These are phyloP conservation scores for Massospora cicadina DNA, from an alignment of 371 early-diverging fungal species.

Conservation along the genomic window DNA sequence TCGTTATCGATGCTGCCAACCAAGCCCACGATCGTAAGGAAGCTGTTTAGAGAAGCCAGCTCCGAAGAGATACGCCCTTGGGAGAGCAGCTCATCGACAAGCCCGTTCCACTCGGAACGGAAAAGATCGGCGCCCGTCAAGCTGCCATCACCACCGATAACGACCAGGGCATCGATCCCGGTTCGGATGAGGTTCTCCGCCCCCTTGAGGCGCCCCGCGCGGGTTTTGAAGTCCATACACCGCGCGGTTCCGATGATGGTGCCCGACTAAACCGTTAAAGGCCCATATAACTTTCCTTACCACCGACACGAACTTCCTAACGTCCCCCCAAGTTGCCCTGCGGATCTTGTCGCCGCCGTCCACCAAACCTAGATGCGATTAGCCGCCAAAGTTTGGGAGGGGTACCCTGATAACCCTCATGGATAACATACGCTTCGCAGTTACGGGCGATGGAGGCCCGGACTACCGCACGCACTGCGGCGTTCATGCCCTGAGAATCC, in stretches of 20 bases:
- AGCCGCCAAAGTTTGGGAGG: background rate
- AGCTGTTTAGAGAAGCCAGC: slow-evolving; percentile 31
- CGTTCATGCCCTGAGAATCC: slow-evolving; percentile 99
- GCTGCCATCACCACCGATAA: slow-evolving; percentile 98
- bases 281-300: slow-evolving; percentile 21
- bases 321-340: slow-evolving; percentile 78
- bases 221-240: slow-evolving; percentile 67
- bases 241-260: slow-evolving; percentile 97
- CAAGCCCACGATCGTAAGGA: slow-evolving; percentile 86
- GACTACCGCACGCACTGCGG: slow-evolving; percentile 88
- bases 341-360: slow-evolving; percentile 80
- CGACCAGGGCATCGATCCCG: slow-evolving; percentile 89
- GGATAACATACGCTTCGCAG: slow-evolving; percentile 77
- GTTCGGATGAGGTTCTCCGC: slow-evolving; percentile 72
- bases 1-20: slow-evolving; percentile 97
- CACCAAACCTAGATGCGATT: slow-evolving; percentile 41
- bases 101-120: slow-evolving; percentile 79
- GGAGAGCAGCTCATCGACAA: slow-evolving; percentile 55
- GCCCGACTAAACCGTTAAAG: slow-evolving; percentile 48
- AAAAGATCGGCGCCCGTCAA: slow-evolving; percentile 92
- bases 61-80: slow-evolving; percentile 31
- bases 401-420: slow-evolving; percentile 91
- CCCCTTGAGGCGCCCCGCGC: slow-evolving; percentile 77
- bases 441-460: slow-evolving; percentile 70
- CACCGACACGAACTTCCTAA: slow-evolving; percentile 61